A percentile compares a stretch with the other conserved stretches of the same genome.
Evolutionary conservation across 164 flowering plant species (phyloP).

Genomic region (Vitis rupestris): DNA sequence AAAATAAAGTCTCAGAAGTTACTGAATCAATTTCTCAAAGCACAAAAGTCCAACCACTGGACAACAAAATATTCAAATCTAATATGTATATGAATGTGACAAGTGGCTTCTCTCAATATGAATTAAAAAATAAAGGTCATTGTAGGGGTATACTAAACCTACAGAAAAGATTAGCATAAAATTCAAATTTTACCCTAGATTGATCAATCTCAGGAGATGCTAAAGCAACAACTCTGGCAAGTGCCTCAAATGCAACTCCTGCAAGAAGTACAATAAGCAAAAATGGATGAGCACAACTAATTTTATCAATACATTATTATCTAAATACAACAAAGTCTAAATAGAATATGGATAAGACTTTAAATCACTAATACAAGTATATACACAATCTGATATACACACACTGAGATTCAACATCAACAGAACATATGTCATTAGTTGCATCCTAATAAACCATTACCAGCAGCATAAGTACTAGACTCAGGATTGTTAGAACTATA

Average conservation of each 20-base stretch:
- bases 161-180: background rate
- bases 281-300: background rate
- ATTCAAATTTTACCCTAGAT: slow-evolving; percentile 52
- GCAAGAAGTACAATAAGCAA: slow-evolving; percentile 16
- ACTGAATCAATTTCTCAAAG: no score
- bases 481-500: slow-evolving; percentile 71
- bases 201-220: slow-evolving; percentile 77
- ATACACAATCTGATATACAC: background rate
- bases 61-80: no score
- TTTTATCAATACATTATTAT: no score
- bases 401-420: background rate
- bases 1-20: no score
- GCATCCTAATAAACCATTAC: slow-evolving; percentile 30
- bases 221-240: slow-evolving; percentile 79
- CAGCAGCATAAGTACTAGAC: slow-evolving; percentile 88
- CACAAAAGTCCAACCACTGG: no score
- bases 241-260: slow-evolving; percentile 90
- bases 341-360: background rate
- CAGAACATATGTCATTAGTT: background rate
- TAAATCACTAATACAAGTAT: background rate
- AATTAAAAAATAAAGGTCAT: no score
- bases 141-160: background rate
- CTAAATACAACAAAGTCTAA: no score
- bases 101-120: no score
- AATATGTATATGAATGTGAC: no score